Evolutionary conservation across 2,329 filamentous ascomycete genomes (phyloP), one percentile per base, ranked within the genome.

Genomic region (Monilinia laxa): DNA sequence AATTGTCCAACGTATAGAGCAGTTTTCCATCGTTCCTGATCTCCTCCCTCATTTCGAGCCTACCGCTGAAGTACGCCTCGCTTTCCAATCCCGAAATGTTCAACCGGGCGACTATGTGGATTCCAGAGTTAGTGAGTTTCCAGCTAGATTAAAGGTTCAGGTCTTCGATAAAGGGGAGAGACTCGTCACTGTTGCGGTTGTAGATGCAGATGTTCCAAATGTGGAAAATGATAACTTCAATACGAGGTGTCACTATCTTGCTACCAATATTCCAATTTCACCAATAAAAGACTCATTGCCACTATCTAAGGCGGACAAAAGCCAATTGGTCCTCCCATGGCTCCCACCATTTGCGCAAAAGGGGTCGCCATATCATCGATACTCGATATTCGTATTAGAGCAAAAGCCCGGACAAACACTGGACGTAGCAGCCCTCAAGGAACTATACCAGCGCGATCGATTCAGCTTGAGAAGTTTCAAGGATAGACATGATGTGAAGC

Each of bases 191-290:
- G 84, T 99, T 51, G 91, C 89, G 1, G 90, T 98, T 62, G 83
- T 98, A 69, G 94, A 99, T 79, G 84, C 92, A 1, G 95, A 99
- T 80, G 92, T 98, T 0, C 95, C 95, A 64, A 87, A 93, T 71
- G 78, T 89, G 6, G 88, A 90, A 68, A 84, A 80, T 25, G 90
- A 99, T 78, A 81, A 81, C 70, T 99, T 96, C 80, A 83, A 85
- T 69, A 90, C 89, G 77, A 87, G 92, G 75, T 95, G 90, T 78
- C 94, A 98, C 80, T 97, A 90, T 80, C 84, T 98, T 51, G 94
- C 93, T 25, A 86, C 84, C 72, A 91, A 91, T 76, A 83, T 92
- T 38, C 81, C 81, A n/a, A 81, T 92, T 68, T 86, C 84, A 3
- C 86, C 87, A 3, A 84, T 81, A 10, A 76, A 81, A 54, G 85